Evolutionary conservation across 495 filamentous ascomycete genomes (phyloP), one percentile per base, ranked within the genome.

Genomic region (Penicillium crystallinum): DNA sequence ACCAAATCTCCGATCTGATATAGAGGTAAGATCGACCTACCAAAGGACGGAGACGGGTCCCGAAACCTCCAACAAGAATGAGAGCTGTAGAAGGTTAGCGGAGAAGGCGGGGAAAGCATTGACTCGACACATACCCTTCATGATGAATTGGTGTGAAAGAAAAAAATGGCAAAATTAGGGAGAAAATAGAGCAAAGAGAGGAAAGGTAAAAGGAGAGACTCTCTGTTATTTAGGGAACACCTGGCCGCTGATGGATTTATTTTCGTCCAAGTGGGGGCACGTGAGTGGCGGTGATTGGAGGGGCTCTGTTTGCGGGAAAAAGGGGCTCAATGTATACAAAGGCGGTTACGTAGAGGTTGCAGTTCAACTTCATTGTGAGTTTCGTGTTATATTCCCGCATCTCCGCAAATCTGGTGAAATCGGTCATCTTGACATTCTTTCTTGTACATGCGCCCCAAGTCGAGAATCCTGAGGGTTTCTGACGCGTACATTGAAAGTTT

Each of bases 41-140:
- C 75, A 98, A 81, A 74, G 93, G 93, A 69, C 93, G 89, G 59
- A 98, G 85, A 73, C 93, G 92, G 73, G 93, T 98, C 68, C 93
- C 93, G 75, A 97, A 98, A 68, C 93, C 93, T 78, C 93, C 93
- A 73, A 98, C 93, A 67, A 98, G 92, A 86, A 98, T 97, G 66
- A 98, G 84, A 72, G 93, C 93, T 98, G 70, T 60, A 53, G 29
- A 44, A 37, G 54, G 52, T 59, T 25, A 62, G 57, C 54, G 29
- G 42, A 22, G 27, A 57, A 31, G 27, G 44, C 39, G 39, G 38
- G 15, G 31, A 17, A 37, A 25, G 44, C 43, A 43, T 40, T 49
- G 62, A 40, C 25, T 41, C 49, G 41, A 46, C 23, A 57, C 77
- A 59, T 73, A 78, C 78, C 78, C 69, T 81, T 81, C 78, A 80